Percentiles rank a stretch among this genome's conserved stretches.
Evolutionary conservation across 768 basidiomycete species (phyloP).

Genomic region (Boletus vermiculosoides): DNA sequence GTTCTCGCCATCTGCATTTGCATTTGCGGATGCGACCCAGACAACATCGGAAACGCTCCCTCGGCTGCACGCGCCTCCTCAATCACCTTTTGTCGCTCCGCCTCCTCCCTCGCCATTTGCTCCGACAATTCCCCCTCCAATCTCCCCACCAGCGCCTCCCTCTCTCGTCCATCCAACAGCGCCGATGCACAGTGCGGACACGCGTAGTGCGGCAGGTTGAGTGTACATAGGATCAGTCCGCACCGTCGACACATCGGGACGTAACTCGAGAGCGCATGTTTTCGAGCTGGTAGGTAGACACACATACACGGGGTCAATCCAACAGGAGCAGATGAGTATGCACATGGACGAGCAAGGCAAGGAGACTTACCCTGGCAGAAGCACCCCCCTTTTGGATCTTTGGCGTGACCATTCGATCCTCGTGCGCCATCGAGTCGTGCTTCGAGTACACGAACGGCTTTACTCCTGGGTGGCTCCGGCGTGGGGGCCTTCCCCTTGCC

Average conservation of each 20-base stretch:
- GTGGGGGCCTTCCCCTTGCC: conserved; percentile 42
- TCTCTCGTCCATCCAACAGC: conserved; percentile 37
- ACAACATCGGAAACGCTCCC: conserved; percentile 63
- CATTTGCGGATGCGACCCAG: conserved; percentile 12
- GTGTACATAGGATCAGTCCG: conserved; percentile 59
- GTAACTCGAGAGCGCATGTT: conserved; percentile 57
- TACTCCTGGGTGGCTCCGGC: conserved; percentile 44
- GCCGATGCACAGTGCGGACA: conserved; percentile 53
- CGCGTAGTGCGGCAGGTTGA: conserved; percentile 52
- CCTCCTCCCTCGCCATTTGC: conserved; percentile 47
- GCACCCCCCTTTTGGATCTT: conserved; percentile 63
- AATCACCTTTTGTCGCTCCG: conserved; percentile 43
- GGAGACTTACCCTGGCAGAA: conserved; percentile 59
- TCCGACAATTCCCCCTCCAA: conserved; percentile 45
- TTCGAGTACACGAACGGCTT: conserved; percentile 48
- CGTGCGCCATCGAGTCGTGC: conserved; percentile 41
- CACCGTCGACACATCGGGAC: conserved; percentile 55
- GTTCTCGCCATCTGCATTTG: conserved; percentile 6
- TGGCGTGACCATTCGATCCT: conserved; percentile 34
- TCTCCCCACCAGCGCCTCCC: conserved; percentile 38
- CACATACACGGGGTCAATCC: not conserved
- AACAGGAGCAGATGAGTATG: not conserved
- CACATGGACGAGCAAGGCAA: not conserved
- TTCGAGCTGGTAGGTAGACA: conserved; percentile 42
- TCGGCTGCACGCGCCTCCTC: conserved; percentile 49